Base-by-base conservation (phyloP, 2,329 filamentous ascomycete species). In the Trichoderma sp. region DNA sequence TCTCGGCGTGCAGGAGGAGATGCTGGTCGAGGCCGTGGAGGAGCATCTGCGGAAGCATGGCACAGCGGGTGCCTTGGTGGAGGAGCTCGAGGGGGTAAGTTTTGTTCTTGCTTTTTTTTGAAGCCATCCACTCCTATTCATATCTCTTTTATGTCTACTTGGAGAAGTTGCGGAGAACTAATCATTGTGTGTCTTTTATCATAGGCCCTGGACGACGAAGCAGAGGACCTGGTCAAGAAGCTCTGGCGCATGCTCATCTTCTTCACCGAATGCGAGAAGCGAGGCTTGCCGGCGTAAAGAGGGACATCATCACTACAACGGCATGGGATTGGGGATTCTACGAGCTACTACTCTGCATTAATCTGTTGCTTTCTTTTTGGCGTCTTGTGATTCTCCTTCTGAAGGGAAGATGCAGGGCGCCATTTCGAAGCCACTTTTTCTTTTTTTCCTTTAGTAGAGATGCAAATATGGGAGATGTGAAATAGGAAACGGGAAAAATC, bases 191-290 rank as follows among this genome's bases (percentile, higher is more conserved):
- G 3, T 30, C 71, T 73, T 18, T 32, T 26, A 12, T 12, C 73
- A 73, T 74, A 95, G 90, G 93, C 94, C 57, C 86, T 99, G 74
- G 96, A 98, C 79, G 96, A 99, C 78, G 96, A 98, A 79, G 94
- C 95, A 12, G 95, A 98, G 81, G 91, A 93, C 30, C 84, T 99
- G 75, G 95, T 98, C 64, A 97, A 94, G 88, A 98, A 98, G 84
- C 88, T 99, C 43, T 99, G 96, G 96, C 90, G 95, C 65, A 97
- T 98, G 94, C 91, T 98, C 72, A 97, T 98, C 78, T 98, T 98
- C 89, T 98, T 95, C 78, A 96, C 93, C 6, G 95, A 98, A 82
- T 93, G 92, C 78, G 95, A 97, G 87, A 97, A 96, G 84, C 87
- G 94, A 74, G 95, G 95, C 2, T 85, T 98, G 73, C 92, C 92